Base-by-base conservation (phyloP, 257 asterid genomes). In the Solanum peruvianum region DNA sequence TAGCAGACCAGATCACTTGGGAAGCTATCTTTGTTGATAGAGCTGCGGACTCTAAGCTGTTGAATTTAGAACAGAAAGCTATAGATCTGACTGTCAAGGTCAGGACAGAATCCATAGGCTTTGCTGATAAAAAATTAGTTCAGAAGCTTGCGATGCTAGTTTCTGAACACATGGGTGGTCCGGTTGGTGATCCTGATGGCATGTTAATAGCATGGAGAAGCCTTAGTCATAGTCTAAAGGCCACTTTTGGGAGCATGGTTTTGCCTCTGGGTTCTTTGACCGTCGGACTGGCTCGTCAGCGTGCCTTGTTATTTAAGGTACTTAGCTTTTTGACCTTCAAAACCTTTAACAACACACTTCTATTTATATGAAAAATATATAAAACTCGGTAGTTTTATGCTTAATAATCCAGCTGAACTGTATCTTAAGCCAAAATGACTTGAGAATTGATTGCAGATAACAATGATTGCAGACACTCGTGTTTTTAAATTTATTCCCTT, bases 231-330 rank as follows among this genome's bases (percentile, higher is more conserved):
- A 88, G 83, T 76, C 89, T 94, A 88, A 95, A 92, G 92, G 93
- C 92, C 87, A 89, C 87, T 86, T 93, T 91, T 45, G 95, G 98
- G 88, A 94, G 98, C 94, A 94, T 95, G 97, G 98, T 97, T 91
- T 91, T 95, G 86, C 98, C 99, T 87, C 94, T 97, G 85, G 98
- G 98, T 88, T 95, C 98, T 85, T 92, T 97, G 90, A 92, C 95
- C 13, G 81, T 92, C 86, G 99, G 99, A 60, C 80, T 97, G 93
- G 96, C 99, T 90, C 99, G 99, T 87, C 99, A 97, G 56, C 96
- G 99, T 62, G 98, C 99, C 12, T 91, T 97, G 92, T 87, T 97
- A 87, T 97, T 97, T 89, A 97, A 97, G 98, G 99, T 95, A 93
- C 58, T 31, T 23, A 87, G 83, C 87, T 87, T 87, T 87, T 81